A percentile compares a stretch with the other conserved stretches of the same genome.
Evolutionary conservation across 768 basidiomycete species (phyloP).

Genomic region (Galerina sulciceps): DNA sequence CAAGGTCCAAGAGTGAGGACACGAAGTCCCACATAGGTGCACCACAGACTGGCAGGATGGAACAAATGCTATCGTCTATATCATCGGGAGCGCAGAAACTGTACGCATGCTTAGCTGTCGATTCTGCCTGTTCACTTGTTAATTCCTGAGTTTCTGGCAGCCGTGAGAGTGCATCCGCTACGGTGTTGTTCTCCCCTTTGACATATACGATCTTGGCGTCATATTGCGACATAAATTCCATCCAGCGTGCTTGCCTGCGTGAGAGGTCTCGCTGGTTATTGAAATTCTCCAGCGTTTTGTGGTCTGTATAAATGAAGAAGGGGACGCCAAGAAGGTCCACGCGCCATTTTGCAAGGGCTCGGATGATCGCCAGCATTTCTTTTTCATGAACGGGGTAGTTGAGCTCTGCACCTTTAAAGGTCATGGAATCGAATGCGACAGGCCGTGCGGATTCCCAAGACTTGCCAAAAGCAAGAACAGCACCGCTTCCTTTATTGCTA

Average conservation of each 20-base stretch:
- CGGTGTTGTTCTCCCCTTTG: slow-evolving; percentile 34
- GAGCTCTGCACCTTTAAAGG: slow-evolving; percentile 25
- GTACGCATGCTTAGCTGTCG: background rate
- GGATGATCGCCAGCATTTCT: slow-evolving; percentile 40
- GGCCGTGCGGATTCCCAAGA: slow-evolving; percentile 37
- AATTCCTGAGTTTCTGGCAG: background rate
- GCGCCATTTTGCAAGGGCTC: slow-evolving; percentile 30
- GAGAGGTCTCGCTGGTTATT: slow-evolving; percentile 34
- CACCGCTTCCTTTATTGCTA: slow-evolving; percentile 30
- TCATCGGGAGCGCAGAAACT: background rate
- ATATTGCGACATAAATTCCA: too few species aligned
- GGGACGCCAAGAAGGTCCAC: slow-evolving; percentile 24
- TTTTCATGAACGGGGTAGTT: slow-evolving; percentile 44
- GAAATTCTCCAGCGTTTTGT: slow-evolving; percentile 39
- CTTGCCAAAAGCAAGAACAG: slow-evolving; percentile 31
- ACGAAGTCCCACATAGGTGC: background rate
- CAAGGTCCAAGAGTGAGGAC: background rate
- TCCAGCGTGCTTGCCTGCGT: too few species aligned
- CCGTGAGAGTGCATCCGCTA: slow-evolving; percentile 41
- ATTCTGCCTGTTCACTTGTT: background rate
- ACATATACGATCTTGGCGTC: too few species aligned
- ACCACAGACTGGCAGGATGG: background rate
- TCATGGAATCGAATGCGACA: slow-evolving; percentile 33
- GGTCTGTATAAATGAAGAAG: slow-evolving; percentile 37
- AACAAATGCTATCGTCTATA: background rate